Evolutionary conservation across 352 stramenopile genomes (phyloP).

Genomic region (Plasmopara halstedii): DNA sequence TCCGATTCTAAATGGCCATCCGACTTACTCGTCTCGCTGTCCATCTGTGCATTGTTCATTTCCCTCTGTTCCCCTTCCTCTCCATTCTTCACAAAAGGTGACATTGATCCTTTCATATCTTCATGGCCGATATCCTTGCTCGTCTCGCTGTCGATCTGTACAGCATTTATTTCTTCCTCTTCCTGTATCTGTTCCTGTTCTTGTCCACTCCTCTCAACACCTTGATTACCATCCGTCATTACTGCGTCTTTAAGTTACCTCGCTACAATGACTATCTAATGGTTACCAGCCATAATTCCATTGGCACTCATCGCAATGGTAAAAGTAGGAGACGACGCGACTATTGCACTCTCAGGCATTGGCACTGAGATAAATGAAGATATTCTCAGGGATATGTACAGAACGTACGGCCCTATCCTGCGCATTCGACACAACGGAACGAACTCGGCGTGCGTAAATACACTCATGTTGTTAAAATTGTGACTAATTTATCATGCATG

Average conservation of each 20-base stretch:
- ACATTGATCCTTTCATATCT: no score
- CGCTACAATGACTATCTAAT: conserved; percentile 9
- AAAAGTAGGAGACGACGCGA: conserved; percentile 12
- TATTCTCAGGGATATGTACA: conserved; percentile 50
- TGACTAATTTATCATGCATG: no score
- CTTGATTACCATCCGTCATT: background rate
- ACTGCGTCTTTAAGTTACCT: background rate
- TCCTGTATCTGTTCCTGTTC: no score
- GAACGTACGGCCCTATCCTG: conserved; percentile 45
- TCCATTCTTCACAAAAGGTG: no score
- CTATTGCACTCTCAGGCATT: conserved; percentile 50
- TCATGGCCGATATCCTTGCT: no score
- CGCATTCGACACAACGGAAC: conserved; percentile 37
- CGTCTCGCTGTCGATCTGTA: background rate
- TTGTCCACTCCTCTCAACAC: background rate
- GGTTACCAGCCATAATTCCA: conserved; percentile 18
- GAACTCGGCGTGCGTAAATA: conserved; percentile 47
- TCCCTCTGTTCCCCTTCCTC: conserved; percentile 1
- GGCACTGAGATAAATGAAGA: conserved; percentile 24
- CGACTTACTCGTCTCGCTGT: conserved; percentile 1
- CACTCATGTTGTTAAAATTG: no score
- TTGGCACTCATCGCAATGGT: conserved; percentile 3
- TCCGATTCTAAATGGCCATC: conserved; percentile 1
- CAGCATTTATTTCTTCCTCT: background rate
- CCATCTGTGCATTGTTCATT: background rate